Percentiles rank a stretch among this genome's conserved stretches.
Evolutionary conservation across 805 yeast species (phyloP).

Genomic region (Metschnikowia anglica): DNA sequence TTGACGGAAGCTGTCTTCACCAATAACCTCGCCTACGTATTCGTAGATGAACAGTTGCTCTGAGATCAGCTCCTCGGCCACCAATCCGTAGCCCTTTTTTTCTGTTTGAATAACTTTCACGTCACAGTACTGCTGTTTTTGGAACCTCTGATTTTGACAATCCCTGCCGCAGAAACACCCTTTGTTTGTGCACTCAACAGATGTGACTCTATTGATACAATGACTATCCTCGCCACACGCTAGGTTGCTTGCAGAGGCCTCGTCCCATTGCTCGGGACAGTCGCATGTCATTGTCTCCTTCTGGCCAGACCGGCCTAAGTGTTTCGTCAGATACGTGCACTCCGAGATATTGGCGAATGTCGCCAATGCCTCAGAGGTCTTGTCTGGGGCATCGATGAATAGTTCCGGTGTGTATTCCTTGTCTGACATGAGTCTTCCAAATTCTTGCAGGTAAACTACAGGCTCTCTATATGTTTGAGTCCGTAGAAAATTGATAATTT

Average conservation of each 20-base stretch:
- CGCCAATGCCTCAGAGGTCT: slow-evolving; percentile 64
- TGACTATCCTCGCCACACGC: slow-evolving; percentile 87
- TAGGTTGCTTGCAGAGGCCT: slow-evolving; percentile 34
- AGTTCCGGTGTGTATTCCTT: slow-evolving; percentile 22
- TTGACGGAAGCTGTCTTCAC: slow-evolving; percentile 68
- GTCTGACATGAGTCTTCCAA: slow-evolving; percentile 4
- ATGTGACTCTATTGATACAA: slow-evolving; percentile 89
- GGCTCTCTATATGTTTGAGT: background rate
- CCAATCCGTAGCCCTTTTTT: slow-evolving; percentile 84
- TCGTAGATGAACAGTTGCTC: slow-evolving; percentile 80
- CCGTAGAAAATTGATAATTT: background rate
- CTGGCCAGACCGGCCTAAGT: slow-evolving; percentile 69
- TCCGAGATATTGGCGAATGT: slow-evolving; percentile 56
- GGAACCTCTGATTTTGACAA: slow-evolving; percentile 90
- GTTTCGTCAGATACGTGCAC: slow-evolving; percentile 62
- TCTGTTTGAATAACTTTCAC: slow-evolving; percentile 85
- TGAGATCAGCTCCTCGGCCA: slow-evolving; percentile 60
- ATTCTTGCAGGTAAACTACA: background rate
- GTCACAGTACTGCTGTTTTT: slow-evolving; percentile 65
- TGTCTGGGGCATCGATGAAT: slow-evolving; percentile 47
- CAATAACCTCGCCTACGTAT: slow-evolving; percentile 91
- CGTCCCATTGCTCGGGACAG: slow-evolving; percentile 58
- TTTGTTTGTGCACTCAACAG: slow-evolving; percentile 82
- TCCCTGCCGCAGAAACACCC: slow-evolving; percentile 67
- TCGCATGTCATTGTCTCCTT: slow-evolving; percentile 90